phyloP scores from a whole-genome alignment of 176 grass and related monocot species.

The Avena eriantha region DNA sequence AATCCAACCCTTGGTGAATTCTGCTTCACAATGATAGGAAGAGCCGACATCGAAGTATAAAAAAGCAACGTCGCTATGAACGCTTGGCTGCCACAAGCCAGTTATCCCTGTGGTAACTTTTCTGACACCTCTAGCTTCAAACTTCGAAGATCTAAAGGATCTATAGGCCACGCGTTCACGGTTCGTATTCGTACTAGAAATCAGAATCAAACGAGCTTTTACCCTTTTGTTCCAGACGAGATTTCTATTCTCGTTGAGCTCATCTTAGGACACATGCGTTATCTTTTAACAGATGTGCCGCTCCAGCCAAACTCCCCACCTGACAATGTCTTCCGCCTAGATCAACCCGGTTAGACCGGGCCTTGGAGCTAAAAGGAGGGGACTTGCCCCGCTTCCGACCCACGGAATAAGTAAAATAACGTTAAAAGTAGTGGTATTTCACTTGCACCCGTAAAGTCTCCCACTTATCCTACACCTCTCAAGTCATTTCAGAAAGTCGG shows the following conservation, averaged over 20 bases:
- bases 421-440: constrained; percentile 77
- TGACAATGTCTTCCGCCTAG: constrained; percentile 72
- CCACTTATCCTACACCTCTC: constrained; percentile 21
- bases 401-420: constrained; percentile 75
- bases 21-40: too few species aligned
- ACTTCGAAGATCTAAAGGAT: constrained; percentile 75
- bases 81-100: constrained; percentile 74
- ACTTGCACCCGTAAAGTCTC: constrained; percentile 39
- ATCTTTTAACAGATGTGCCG: constrained; percentile 69
- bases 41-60: too few species aligned
- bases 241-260: constrained; percentile 75
- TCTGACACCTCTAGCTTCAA: constrained; percentile 55
- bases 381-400: constrained; percentile 34
- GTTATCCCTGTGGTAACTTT: constrained; percentile 80
- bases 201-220: constrained; percentile 80
- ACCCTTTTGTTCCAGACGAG: constrained; percentile 76
- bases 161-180: constrained; percentile 72
- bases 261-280: constrained; percentile 70
- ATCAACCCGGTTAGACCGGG: constrained; percentile 10
- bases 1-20: too few species aligned
- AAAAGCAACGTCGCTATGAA: background rate
- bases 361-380: constrained; percentile 23
- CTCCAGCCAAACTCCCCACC: constrained; percentile 65
- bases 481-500: background rate
- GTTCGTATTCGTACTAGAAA: constrained; percentile 68